Conservation (phyloP, 176 grass and related monocot species). For the Pharus latifolius region DNA sequence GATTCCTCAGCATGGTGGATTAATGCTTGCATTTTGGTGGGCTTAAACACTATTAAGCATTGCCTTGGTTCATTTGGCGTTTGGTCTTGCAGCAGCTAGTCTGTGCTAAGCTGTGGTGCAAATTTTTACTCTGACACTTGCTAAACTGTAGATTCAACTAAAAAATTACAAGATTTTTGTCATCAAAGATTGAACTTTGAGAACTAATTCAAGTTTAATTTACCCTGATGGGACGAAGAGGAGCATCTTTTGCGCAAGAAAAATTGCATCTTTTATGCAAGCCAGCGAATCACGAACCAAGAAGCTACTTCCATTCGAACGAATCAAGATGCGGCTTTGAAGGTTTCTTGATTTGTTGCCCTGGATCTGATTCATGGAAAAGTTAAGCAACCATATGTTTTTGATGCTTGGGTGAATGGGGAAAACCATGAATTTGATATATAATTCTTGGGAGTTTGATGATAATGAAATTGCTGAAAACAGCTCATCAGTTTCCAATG, state of each 20-base stretch:
- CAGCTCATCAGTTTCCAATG: slow-evolving; percentile 11
- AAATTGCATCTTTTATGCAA: background rate
- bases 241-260: background rate
- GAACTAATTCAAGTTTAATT: background rate
- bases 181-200: background rate
- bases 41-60: background rate
- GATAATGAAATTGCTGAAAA: slow-evolving; percentile 15
- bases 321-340: background rate
- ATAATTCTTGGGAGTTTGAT: too few species aligned
- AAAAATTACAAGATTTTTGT: background rate
- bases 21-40: background rate
- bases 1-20: background rate
- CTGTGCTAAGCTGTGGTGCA: background rate
- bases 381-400: background rate
- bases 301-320: background rate
- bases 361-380: slow-evolving; percentile 14
- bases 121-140: background rate
- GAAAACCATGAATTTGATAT: background rate
- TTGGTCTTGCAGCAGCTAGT: background rate
- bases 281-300: background rate
- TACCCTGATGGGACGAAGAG: background rate
- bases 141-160: background rate
- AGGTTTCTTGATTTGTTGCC: background rate
- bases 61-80: background rate
- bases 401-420: slow-evolving; percentile 8